phyloP scores from a whole-genome alignment of 1,139 yeast genomes.

The Saccharomyces hybrid region DNA sequence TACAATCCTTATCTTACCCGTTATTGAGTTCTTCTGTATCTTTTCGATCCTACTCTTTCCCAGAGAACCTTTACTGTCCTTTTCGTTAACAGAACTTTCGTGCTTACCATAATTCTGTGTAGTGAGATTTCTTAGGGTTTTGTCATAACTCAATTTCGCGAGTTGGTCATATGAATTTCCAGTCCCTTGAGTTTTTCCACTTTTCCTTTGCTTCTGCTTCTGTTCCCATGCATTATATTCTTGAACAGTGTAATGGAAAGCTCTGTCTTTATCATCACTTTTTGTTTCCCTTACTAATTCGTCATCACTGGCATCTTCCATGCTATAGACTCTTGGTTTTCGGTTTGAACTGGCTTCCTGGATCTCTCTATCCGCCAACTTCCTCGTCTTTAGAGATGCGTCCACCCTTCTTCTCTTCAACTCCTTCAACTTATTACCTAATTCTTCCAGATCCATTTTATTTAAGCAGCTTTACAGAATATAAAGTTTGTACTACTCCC shows the following conservation, averaged over 20 bases:
- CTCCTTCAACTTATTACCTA: conserved; percentile 23
- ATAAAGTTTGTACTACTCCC: background rate
- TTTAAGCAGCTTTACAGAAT: background rate
- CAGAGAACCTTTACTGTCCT: conserved; percentile 11
- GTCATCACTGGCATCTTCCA: conserved; percentile 30
- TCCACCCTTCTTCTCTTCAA: conserved; percentile 35
- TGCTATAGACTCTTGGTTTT: conserved; percentile 33
- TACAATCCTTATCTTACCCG: conserved; percentile 11
- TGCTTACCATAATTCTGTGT: conserved; percentile 11
- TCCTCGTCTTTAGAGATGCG: conserved; percentile 37
- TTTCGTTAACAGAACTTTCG: conserved; percentile 25
- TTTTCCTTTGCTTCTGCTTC: conserved; percentile 32
- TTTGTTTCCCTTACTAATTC: conserved; percentile 29
- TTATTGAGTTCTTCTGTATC: conserved; percentile 9
- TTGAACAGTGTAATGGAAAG: conserved; percentile 50
- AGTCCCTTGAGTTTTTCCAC: conserved; percentile 37
- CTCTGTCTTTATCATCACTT: conserved; percentile 1
- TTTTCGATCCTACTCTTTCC: conserved; percentile 8
- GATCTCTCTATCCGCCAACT: conserved; percentile 32
- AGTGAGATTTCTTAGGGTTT: conserved; percentile 34
- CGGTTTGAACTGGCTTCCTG: conserved; percentile 33
- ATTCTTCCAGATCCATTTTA: conserved; percentile 13
- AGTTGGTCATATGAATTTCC: conserved; percentile 23
- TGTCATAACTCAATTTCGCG: conserved; percentile 27
- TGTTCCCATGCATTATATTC: conserved; percentile 64